Evolutionary conservation across 208 protist genomes (phyloP).

Genomic region (Acanthamoeba triangularis): DNA sequence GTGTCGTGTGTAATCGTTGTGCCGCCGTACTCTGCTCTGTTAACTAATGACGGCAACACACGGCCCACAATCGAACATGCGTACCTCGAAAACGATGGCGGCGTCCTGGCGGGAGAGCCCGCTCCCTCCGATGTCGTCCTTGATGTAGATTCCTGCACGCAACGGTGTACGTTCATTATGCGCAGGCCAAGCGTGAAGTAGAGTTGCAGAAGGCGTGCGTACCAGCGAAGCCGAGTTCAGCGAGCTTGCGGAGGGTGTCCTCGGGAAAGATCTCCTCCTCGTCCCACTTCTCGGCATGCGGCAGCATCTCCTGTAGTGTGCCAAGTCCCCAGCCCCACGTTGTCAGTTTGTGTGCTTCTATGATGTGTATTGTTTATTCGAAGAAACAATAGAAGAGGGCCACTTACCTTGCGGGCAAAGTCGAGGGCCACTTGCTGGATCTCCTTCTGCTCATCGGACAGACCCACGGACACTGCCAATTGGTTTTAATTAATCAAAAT

Average conservation of each 20-base stretch:
- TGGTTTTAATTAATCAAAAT: background rate
- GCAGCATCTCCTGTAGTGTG: slow-evolving; percentile 83
- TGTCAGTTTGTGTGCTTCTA: background rate
- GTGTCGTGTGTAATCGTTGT: background rate
- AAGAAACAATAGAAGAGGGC: background rate
- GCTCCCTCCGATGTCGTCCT: slow-evolving; percentile 88
- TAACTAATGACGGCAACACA: too few species aligned
- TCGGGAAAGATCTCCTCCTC: slow-evolving; percentile 89
- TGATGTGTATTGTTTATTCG: too few species aligned
- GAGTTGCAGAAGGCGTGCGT: background rate
- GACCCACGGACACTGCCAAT: slow-evolving; percentile 20
- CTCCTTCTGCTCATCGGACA: slow-evolving; percentile 45
- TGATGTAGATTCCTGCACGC: slow-evolving; percentile 82
- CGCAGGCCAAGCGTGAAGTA: background rate
- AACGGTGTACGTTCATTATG: background rate
- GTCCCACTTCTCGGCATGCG: slow-evolving; percentile 91
- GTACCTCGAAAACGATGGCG: slow-evolving; percentile 90
- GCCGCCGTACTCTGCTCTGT: too few species aligned
- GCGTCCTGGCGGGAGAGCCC: slow-evolving; percentile 89
- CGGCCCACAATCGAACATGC: background rate
- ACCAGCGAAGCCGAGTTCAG: slow-evolving; percentile 91
- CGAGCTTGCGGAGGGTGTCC: slow-evolving; percentile 87
- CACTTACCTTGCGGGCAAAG: slow-evolving; percentile 29
- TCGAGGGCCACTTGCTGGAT: slow-evolving; percentile 46
- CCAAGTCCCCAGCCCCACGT: too few species aligned